These are phyloP conservation scores for Sporodiniella umbellata DNA, from an alignment of 371 early-diverging fungal species.

Conservation along the genomic window DNA sequence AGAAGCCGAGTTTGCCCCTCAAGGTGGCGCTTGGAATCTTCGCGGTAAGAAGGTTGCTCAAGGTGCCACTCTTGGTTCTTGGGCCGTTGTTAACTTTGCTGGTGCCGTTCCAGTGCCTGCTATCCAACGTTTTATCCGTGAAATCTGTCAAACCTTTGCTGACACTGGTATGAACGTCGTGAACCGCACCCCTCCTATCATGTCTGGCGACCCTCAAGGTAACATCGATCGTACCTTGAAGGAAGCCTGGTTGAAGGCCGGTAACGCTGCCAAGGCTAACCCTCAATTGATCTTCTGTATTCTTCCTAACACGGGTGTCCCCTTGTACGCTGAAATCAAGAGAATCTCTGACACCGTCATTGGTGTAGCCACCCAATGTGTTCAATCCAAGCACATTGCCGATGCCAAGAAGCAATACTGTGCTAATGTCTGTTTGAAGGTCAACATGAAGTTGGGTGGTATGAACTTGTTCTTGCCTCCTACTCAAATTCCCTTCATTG, in stretches of 20 bases:
- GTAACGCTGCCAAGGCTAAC: conserved; percentile 66
- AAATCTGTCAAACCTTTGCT: conserved; percentile 51
- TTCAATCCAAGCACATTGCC: conserved; percentile 73
- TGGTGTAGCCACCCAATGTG: conserved; percentile 91
- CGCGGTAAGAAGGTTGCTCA: conserved; percentile 77
- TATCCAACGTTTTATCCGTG: conserved; percentile 57
- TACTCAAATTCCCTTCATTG: conserved; percentile 56
- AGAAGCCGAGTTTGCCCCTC: conserved; percentile 68
- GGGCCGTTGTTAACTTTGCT: conserved; percentile 75
- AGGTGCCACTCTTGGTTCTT: conserved; percentile 77
- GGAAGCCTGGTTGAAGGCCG: conserved; percentile 69
- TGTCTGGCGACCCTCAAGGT: conserved; percentile 62
- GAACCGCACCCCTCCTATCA: conserved; percentile 62
- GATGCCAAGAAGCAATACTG: conserved; percentile 68
- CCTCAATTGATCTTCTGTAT: conserved; percentile 84
- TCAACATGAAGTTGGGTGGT: conserved; percentile 89
- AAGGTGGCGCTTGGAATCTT: conserved; percentile 91
- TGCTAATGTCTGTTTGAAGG: conserved; percentile 81
- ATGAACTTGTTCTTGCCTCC: conserved; percentile 58
- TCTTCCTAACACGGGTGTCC: conserved; percentile 81
- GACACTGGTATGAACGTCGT: conserved; percentile 65
- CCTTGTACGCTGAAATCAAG: conserved; percentile 94
- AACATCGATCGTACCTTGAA: conserved; percentile 67
- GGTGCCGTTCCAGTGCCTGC: conserved; percentile 29
- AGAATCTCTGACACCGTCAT: conserved; percentile 88